Percentiles rank a stretch among this genome's conserved stretches.
Conservation (phyloP, 306 rosid species). For the Rubus idaeus region DNA sequence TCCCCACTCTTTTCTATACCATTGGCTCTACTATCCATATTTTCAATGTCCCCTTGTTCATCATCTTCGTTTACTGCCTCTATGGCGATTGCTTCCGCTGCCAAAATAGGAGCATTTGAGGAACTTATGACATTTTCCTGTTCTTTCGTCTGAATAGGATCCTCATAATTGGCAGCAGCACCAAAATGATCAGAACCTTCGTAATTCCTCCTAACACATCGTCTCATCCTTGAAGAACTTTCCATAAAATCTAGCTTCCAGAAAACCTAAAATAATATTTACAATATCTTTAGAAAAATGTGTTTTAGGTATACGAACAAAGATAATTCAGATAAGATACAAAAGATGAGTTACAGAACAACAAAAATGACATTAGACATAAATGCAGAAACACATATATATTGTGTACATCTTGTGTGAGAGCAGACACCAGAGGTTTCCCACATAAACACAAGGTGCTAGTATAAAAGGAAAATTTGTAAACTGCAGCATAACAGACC, state of each 20-base stretch:
- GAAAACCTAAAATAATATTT: constrained; percentile 53
- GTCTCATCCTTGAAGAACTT: constrained; percentile 92
- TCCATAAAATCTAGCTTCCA: constrained; percentile 98
- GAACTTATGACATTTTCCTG: constrained; percentile 43
- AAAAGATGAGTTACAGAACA: not conserved
- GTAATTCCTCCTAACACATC: constrained; percentile 73
- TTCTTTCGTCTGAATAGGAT: constrained; percentile 42
- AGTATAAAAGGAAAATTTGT: constrained; percentile 13
- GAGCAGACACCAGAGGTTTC: not conserved
- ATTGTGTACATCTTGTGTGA: not conserved
- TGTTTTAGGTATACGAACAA: not conserved
- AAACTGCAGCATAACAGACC: constrained; percentile 12
- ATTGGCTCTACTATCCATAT: constrained; percentile 47
- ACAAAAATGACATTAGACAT: not conserved
- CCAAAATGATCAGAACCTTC: constrained; percentile 91
- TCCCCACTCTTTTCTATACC: constrained; percentile 41
- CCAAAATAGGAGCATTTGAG: constrained; percentile 63
- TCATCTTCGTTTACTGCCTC: constrained; percentile 66
- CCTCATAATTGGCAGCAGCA: constrained; percentile 80
- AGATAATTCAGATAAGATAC: not conserved
- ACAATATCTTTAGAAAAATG: constrained; percentile 11
- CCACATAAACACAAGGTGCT: not conserved
- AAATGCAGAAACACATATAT: not conserved
- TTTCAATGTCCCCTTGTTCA: constrained; percentile 61
- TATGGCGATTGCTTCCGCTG: constrained; percentile 73